Evolutionary conservation across 306 rosid species (phyloP).

Genomic region (Geum urbanum): DNA sequence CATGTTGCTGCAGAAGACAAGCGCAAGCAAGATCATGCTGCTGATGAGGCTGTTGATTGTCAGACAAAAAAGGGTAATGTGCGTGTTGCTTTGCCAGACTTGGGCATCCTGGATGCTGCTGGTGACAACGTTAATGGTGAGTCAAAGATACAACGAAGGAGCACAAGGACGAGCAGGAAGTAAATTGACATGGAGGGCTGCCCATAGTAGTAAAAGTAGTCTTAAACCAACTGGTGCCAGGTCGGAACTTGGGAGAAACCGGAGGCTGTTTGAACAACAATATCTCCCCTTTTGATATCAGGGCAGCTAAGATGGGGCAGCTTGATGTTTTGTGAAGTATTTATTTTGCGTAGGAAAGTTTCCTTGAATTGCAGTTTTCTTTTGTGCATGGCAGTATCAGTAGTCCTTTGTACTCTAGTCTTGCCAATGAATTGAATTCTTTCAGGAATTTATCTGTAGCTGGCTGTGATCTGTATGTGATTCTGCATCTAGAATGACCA

Average conservation of each 20-base stretch:
- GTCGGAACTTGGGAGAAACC: not conserved
- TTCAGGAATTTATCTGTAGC: not conserved
- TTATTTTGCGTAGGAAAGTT: not conserved
- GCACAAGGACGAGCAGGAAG: conserved; percentile 3
- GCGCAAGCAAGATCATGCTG: not conserved
- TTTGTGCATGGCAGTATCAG: conserved; percentile 1
- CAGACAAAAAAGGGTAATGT: no score
- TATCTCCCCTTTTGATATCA: not conserved
- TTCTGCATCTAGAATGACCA: not conserved
- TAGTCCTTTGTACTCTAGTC: not conserved
- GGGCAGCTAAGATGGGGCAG: not conserved
- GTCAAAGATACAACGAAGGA: not conserved
- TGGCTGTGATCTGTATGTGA: not conserved
- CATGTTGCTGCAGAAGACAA: conserved; percentile 1
- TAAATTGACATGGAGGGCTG: not conserved
- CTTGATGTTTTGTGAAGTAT: conserved; percentile 5
- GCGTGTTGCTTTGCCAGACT: no score
- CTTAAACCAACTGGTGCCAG: not conserved
- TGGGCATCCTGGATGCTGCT: no score
- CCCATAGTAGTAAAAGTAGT: not conserved
- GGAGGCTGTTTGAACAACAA: not conserved
- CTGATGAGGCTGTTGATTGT: no score
- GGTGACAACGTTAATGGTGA: not conserved
- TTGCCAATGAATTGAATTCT: not conserved
- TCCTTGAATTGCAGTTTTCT: not conserved